Conservation (phyloP, 768 basidiomycete species). For the Tricholoma flavovirens region DNA sequence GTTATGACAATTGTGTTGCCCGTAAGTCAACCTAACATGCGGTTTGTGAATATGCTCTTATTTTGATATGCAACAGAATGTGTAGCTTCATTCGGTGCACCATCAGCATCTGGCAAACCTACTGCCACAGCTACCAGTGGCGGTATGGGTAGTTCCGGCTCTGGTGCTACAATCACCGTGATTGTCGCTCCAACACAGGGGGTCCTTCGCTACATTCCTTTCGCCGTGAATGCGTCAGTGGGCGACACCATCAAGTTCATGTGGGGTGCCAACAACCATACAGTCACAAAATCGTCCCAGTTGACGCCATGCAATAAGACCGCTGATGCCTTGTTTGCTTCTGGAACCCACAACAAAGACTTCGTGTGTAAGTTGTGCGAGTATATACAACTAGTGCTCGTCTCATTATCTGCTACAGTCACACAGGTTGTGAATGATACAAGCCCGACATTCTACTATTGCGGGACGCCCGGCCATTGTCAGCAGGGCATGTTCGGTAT, state of each 20-base stretch:
- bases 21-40: constrained; percentile 36
- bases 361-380: constrained; percentile 50
- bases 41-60: constrained; percentile 1
- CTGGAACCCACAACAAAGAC: constrained; percentile 56
- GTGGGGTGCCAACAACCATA: constrained; percentile 78
- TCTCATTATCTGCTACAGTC: constrained; percentile 36
- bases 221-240: constrained; percentile 66
- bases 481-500: constrained; percentile 84
- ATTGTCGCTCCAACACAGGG: constrained; percentile 75
- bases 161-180: constrained; percentile 64
- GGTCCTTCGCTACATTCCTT: constrained; percentile 70
- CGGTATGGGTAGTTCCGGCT: constrained; percentile 32
- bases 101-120: constrained; percentile 29
- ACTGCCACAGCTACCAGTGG: constrained; percentile 27
- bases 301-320: constrained; percentile 73
- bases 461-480: constrained; percentile 65
- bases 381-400: background rate
- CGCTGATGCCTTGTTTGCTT: constrained; percentile 49
- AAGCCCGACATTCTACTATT: constrained; percentile 70
- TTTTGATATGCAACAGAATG: constrained; percentile 47
- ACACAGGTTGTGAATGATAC: constrained; percentile 70
- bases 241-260: constrained; percentile 74
- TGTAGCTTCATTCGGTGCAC: constrained; percentile 48
- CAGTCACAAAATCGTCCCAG: constrained; percentile 72
- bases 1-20: constrained; percentile 65